Evolutionary conservation across 2,329 filamentous ascomycete genomes (phyloP), one percentile per base, ranked within the genome.

Genomic region (Penicillium sp.): DNA sequence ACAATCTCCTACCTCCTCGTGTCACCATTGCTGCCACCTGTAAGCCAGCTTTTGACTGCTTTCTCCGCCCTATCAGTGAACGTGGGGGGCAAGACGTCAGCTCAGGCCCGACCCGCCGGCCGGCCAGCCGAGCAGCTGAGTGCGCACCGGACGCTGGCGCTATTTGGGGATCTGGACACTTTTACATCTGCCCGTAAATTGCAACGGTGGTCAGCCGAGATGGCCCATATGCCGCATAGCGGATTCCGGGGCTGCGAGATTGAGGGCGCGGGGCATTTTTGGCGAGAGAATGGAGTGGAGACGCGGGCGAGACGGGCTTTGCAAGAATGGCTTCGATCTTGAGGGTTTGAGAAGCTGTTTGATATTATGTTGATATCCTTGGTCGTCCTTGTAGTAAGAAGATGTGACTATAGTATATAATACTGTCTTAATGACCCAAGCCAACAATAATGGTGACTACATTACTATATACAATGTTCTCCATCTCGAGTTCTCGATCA

Each of bases 151-250:
- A 89, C 89, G 0, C 75, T 97, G 37, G 88, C 87, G 0, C 76
- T 96, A 0, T 96, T 89, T 71, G 94, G 93, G 1, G 86, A 89
- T 55, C 81, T 85, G 4, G 93, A 98, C 75, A 78, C 84, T 0
- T 96, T 97, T 66, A 88, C 91, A 1, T 85, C 88, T 0, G 81
- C 81, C 3, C 84, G 82, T 61, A 91, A 86, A 74, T 80, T 93
- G 68, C 83, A 85, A 12, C 78, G 81, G 0, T 97, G 93, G 93
- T 81, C 82, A 10, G 78, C 79, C 44, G 83, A 81, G 62, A 77
- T 93, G 49, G 74, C 77, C 19, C 73, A 75, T 13, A 69, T 67
- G 42, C 72, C 76, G 0, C 76, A 73, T 1, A 86, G 85, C 19
- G 70, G 65, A 54, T 88, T 89, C 60, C 72, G 69, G 5, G 78